Evolutionary conservation across 2,329 filamentous ascomycete genomes (phyloP).

Genomic region (Ophiostoma populinum): DNA sequence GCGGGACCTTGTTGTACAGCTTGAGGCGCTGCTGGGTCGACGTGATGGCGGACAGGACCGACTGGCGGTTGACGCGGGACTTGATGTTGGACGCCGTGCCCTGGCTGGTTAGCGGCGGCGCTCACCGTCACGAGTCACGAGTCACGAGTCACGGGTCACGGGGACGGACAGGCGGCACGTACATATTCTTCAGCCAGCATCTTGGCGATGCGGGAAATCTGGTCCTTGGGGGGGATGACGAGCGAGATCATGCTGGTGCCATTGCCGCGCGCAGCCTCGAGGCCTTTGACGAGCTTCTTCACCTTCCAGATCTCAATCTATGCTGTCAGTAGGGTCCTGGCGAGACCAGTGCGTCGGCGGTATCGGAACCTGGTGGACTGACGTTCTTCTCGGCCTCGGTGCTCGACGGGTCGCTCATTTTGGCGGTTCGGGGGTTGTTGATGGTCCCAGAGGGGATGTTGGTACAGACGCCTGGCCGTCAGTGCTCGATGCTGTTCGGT

Average conservation of each 20-base stretch:
- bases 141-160: slow-evolving; percentile 4
- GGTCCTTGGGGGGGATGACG: slow-evolving; percentile 94
- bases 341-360: not conserved
- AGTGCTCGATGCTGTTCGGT: too few relatives aligned
- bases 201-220: slow-evolving; percentile 88
- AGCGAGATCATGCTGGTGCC: slow-evolving; percentile 99
- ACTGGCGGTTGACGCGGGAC: slow-evolving; percentile 96
- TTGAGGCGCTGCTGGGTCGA: slow-evolving; percentile 98
- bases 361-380: slow-evolving; percentile 17
- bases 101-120: slow-evolving; percentile 26
- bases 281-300: slow-evolving; percentile 98
- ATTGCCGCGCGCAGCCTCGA: slow-evolving; percentile 93
- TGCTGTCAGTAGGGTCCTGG: slow-evolving; percentile 6
- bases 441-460: too few relatives aligned
- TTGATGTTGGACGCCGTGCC: slow-evolving; percentile 99
- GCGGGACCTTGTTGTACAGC: slow-evolving; percentile 96
- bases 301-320: slow-evolving; percentile 85
- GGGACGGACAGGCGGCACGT: slow-evolving; percentile 22
- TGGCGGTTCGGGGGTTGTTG: slow-evolving; percentile 19
- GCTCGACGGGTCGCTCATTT: slow-evolving; percentile 71
- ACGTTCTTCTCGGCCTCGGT: slow-evolving; percentile 97
- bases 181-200: slow-evolving; percentile 99
- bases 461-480: too few relatives aligned
- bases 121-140: not conserved
- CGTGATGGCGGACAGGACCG: slow-evolving; percentile 92